phyloP scores from a whole-genome alignment of 805 yeast species.

The fission yeast (Schizosaccharomyces pombe) region ASM294v3 CU329670.1:2755501-2756000 shows the following conservation, averaged over 20 bases:
- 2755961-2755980: constrained; percentile 27
- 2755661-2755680: constrained; percentile 12
- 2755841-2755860: constrained; percentile 27
- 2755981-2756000: constrained; percentile 33
- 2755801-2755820: constrained; percentile 45
- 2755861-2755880: constrained; percentile 33
- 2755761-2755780: constrained; percentile 82
- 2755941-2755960: constrained; percentile 28
- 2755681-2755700: constrained; percentile 13
- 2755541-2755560: constrained; percentile 46
- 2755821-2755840: constrained; percentile 28
- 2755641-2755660: constrained; percentile 28
- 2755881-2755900: constrained; percentile 38
- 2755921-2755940: constrained; percentile 27
- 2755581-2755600: constrained; percentile 41
- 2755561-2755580: constrained; percentile 43
- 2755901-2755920: constrained; percentile 28
- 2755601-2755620: not conserved
- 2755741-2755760: constrained; percentile 68
- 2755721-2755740: constrained; percentile 34
- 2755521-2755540: constrained; percentile 51
- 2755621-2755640: not conserved
- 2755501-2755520: constrained; percentile 56
- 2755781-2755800: constrained; percentile 49
- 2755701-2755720: constrained; percentile 75